These are phyloP conservation scores for Thalassiosira mediterranea DNA, from an alignment of 352 stramenopile species.

Conservation along the genomic window DNA sequence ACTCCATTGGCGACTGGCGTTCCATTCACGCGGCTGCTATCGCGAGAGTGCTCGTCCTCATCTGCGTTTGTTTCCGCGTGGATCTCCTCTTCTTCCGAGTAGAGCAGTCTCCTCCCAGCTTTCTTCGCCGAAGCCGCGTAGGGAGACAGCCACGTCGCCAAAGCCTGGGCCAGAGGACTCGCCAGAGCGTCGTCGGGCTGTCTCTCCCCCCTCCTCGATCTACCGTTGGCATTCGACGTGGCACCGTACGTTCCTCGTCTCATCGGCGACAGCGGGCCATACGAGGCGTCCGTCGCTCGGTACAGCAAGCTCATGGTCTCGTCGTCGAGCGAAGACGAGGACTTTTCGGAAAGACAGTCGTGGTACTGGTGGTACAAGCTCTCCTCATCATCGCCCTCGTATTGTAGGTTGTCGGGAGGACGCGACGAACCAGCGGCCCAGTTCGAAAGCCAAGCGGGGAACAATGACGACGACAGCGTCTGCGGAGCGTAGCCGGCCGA, in stretches of 20 bases:
- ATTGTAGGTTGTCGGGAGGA: background rate
- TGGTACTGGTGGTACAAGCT: slow-evolving; percentile 26
- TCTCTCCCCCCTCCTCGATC: background rate
- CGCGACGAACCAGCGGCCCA: slow-evolving; percentile 8
- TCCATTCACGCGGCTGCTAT: background rate
- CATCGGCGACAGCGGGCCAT: background rate
- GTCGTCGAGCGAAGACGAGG: slow-evolving; percentile 13
- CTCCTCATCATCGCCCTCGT: slow-evolving; percentile 6
- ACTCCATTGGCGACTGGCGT: background rate
- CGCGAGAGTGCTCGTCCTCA: background rate
- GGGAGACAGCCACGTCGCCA: slow-evolving; percentile 46
- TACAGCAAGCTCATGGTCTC: slow-evolving; percentile 16
- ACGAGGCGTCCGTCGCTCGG: background rate
- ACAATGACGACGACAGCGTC: slow-evolving; percentile 7
- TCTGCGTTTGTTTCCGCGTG: background rate
- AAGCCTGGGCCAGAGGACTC: slow-evolving; percentile 28
- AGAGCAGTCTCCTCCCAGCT: slow-evolving; percentile 9
- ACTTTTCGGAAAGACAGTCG: slow-evolving; percentile 40
- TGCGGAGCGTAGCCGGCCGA: no score
- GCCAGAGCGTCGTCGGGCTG: background rate
- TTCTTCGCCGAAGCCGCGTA: slow-evolving; percentile 35
- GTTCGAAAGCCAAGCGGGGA: slow-evolving; percentile 19
- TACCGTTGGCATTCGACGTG: background rate
- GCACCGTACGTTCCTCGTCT: background rate
- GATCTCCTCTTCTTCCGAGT: slow-evolving; percentile 7